Evolutionary conservation across 2,329 filamentous ascomycete species (phyloP), one percentile per base, ranked within the genome.

Genomic region (Fusarium pininemorale): DNA sequence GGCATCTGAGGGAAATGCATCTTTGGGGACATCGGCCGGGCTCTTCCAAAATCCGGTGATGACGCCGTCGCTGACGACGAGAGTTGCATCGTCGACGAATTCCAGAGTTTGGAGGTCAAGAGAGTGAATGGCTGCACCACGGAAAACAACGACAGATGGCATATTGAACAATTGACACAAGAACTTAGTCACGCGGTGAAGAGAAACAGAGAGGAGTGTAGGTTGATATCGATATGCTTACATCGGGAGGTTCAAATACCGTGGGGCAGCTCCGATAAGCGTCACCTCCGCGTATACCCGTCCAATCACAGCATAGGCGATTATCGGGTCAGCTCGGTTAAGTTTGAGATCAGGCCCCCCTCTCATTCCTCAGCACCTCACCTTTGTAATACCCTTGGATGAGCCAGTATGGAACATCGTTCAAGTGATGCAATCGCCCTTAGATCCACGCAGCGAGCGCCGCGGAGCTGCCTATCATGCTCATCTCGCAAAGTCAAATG

Each of bases 21-120:
- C 50, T 7, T 39, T 2, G 7, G 48, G 56, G 2, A 64, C 44
- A 9, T 64, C 10, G 1, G 32, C 24, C 5, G 14, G 14, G 5
- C 16, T 26, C 18, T 69, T 69, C 66, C 66, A 69, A 12, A 69
- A 69, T 18, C 45, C 28, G 2, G 20, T 41, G 38, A 69, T 69
- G 26, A 47, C 11, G 7, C 65, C 65, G 14, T 41, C 9, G 50
- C 10, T 38, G n/a, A 69, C 10, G 9, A 63, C 7, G 4, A 69
- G 32, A 3, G 66, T 69, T 45, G 48, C 65, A 30, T 56, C 28
- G 9, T 56, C 50, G 3, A 64, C 10, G 6, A 69, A 18, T 13
- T 69, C 57, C 2, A 69, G 39, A 4, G 20, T 64, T 3, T 51
- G 24, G 3, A 51, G 42, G 26, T 64, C 22, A 0, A 69, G 16